These are phyloP conservation scores for Castanea crenata DNA, from an alignment of 306 rosid genomes.

Conservation along the genomic window DNA sequence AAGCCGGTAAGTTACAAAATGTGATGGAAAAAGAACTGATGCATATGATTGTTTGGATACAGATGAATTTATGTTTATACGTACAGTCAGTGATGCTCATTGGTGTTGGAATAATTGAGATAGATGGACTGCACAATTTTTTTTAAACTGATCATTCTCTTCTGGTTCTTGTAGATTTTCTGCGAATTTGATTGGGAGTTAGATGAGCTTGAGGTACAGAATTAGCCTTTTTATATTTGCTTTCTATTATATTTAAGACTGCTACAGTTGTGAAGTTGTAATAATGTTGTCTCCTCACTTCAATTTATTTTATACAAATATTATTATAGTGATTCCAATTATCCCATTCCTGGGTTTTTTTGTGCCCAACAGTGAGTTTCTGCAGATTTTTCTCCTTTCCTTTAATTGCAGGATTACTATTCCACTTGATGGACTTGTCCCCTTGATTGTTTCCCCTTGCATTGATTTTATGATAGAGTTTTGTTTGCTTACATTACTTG, in stretches of 20 bases:
- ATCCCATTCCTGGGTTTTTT: background rate
- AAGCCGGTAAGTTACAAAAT: conserved; percentile 59
- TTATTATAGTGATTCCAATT: background rate
- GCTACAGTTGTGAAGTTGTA: conserved; percentile 9
- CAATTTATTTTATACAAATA: background rate
- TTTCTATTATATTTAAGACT: conserved; percentile 3
- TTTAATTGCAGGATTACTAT: background rate
- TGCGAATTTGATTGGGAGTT: conserved; percentile 93
- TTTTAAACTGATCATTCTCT: conserved; percentile 5
- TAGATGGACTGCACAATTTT: background rate
- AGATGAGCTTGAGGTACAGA: conserved; percentile 74
- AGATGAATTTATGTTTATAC: background rate
- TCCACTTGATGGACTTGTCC: background rate
- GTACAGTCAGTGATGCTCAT: background rate
- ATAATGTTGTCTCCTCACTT: background rate
- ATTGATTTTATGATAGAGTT: conserved; percentile 3
- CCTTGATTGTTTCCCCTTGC: background rate
- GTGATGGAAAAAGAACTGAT: conserved; percentile 1
- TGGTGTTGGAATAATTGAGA: background rate
- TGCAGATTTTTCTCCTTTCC: background rate
- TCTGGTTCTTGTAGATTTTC: conserved; percentile 50
- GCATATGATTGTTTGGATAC: conserved; percentile 5
- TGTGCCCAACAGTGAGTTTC: background rate
- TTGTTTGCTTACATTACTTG: background rate
- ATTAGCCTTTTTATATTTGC: conserved; percentile 8